Conservation (phyloP, 208 protist genomes). For the Wallacemonas rigidus region DNA sequence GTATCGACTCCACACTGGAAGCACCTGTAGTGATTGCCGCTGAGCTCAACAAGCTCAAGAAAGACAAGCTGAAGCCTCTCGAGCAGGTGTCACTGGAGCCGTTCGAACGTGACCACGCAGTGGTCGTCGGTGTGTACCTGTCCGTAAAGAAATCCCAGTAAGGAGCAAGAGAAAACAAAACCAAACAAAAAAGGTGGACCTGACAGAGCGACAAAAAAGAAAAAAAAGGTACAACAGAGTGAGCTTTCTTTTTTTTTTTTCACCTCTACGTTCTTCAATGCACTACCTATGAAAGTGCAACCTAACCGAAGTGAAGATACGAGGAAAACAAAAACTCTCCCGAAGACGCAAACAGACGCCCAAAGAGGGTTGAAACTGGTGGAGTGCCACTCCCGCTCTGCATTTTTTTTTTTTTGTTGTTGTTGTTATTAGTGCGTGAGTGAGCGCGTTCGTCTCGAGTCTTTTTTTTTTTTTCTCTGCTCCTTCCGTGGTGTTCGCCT, state of each 20-base stretch:
- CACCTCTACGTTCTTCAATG: background rate
- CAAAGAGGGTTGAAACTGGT: too few species aligned
- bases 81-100: conserved; percentile 99
- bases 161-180: conserved; percentile 12
- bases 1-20: conserved; percentile 99
- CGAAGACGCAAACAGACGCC: too few species aligned
- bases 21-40: conserved; percentile 97
- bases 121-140: conserved; percentile 95
- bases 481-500: too few species aligned
- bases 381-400: too few species aligned
- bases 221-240: conserved; percentile 5
- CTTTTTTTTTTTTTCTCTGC: too few species aligned
- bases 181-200: conserved; percentile 18
- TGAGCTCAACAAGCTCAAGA: conserved; percentile 97
- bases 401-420: too few species aligned
- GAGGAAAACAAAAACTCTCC: too few species aligned
- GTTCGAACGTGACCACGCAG: conserved; percentile 99
- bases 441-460: too few species aligned
- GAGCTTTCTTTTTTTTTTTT: conserved; percentile 17
- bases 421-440: too few species aligned
- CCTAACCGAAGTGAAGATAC: too few species aligned
- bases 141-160: conserved; percentile 67
- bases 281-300: too few species aligned
- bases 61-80: conserved; percentile 97
- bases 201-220: conserved; percentile 17